Percentiles rank a stretch among this genome's conserved stretches.
Conservation (phyloP, 2,329 filamentous ascomycete genomes). For the Apiospora malaysiana region DNA sequence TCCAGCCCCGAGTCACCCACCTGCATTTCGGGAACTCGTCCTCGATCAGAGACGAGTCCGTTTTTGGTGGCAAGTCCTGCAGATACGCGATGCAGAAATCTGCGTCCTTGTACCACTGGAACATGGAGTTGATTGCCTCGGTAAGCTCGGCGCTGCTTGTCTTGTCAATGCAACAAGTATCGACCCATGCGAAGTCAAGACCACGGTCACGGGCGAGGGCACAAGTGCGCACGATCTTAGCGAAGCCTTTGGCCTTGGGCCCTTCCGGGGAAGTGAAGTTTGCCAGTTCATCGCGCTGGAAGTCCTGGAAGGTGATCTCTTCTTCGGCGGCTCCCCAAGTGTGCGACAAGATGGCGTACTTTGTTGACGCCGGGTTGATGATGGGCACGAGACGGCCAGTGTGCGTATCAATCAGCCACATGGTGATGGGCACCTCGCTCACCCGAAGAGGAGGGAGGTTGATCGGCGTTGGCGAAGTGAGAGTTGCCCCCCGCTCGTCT, state of each 20-base stretch:
- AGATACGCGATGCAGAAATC: slow-evolving; percentile 17
- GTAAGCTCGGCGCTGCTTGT: slow-evolving; percentile 17
- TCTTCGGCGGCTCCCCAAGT: slow-evolving; percentile 12
- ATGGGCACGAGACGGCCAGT: not conserved
- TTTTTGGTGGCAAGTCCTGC: not conserved
- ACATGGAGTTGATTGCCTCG: slow-evolving; percentile 23
- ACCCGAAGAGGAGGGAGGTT: not conserved
- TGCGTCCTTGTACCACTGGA: slow-evolving; percentile 15
- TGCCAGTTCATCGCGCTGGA: not conserved
- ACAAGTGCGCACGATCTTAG: slow-evolving; percentile 14
- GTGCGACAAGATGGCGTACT: slow-evolving; percentile 20
- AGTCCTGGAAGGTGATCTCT: slow-evolving; percentile 13
- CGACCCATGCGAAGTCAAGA: slow-evolving; percentile 12
- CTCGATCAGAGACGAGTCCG: not conserved
- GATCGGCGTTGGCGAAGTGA: not conserved
- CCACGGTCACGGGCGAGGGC: not conserved
- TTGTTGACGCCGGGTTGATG: not conserved
- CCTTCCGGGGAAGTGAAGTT: not conserved
- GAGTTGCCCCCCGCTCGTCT: not conserved
- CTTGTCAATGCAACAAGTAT: slow-evolving; percentile 21
- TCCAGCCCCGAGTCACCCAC: slow-evolving; percentile 24
- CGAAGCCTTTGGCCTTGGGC: not conserved
- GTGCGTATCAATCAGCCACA: slow-evolving; percentile 12
- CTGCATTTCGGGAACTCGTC: not conserved
- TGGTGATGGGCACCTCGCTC: not conserved